Conservation (phyloP, 805 yeast species). For the Saturnispora kantuleensis region DNA sequence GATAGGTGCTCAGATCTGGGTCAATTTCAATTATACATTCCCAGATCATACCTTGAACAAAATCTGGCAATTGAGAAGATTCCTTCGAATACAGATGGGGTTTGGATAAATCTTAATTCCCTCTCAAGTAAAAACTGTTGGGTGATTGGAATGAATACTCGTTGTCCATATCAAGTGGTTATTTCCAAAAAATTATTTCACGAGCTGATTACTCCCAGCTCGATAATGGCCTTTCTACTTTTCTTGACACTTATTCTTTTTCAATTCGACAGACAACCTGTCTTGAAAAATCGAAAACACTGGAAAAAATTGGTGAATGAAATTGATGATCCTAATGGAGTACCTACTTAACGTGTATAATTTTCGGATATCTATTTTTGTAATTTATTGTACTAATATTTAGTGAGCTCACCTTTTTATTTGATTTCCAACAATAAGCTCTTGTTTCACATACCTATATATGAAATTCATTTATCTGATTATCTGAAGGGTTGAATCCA, state of each 20-base stretch:
- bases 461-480: conserved; percentile 16
- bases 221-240: conserved; percentile 45
- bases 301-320: conserved; percentile 52
- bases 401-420: no score
- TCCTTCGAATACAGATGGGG: conserved; percentile 25
- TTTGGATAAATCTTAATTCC: conserved; percentile 81
- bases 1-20: conserved; percentile 25
- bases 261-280: conserved; percentile 53
- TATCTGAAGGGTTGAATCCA: conserved; percentile 22
- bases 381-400: neutral
- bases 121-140: conserved; percentile 67
- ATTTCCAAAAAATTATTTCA: conserved; percentile 48
- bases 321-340: conserved; percentile 72
- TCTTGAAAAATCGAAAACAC: conserved; percentile 57
- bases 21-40: conserved; percentile 32
- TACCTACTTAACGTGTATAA: conserved; percentile 47
- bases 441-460: neutral
- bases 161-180: conserved; percentile 65
- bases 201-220: conserved; percentile 57
- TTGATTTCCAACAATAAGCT: no score
- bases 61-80: conserved; percentile 17
- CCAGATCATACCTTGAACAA: conserved; percentile 42
- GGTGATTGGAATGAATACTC: conserved; percentile 76
- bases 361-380: neutral
- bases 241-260: conserved; percentile 42